These are phyloP conservation scores for Alternaria sp. DNA, from an alignment of 2,329 filamentous ascomycete genomes.

Conservation along the genomic window DNA sequence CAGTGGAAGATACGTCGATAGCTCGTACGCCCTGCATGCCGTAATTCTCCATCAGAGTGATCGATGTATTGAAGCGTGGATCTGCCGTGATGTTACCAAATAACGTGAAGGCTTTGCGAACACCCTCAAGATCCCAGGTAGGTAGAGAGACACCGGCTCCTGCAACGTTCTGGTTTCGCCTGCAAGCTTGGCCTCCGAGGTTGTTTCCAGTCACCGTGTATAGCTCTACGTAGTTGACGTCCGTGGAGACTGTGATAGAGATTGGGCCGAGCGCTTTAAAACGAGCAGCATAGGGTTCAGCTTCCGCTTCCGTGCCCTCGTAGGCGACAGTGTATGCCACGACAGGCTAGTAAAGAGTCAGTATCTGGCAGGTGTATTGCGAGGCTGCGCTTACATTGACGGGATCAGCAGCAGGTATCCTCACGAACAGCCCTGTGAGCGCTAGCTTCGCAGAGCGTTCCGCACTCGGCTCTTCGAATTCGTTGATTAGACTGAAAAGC, in stretches of 20 bases:
- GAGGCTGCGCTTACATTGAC: constrained; percentile 13
- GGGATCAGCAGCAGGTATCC: constrained; percentile 20
- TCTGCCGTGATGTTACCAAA: constrained; percentile 27
- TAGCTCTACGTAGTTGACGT: constrained; percentile 22
- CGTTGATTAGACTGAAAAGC: constrained; percentile 42
- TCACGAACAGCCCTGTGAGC: constrained; percentile 14
- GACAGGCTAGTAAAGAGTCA: constrained; percentile 12
- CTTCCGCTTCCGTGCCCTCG: constrained; percentile 22
- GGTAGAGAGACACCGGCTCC: constrained; percentile 25
- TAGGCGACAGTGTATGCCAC: constrained; percentile 25
- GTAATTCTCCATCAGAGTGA: constrained; percentile 29
- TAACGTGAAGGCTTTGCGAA: constrained; percentile 22
- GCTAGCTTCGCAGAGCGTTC: constrained; percentile 15
- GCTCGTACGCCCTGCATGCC: constrained; percentile 24
- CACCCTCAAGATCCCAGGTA: constrained; percentile 19
- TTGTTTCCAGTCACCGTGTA: constrained; percentile 25
- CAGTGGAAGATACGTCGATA: constrained; percentile 13
- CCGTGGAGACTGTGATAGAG: neutral
- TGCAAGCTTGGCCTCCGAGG: constrained; percentile 17
- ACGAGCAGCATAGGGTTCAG: constrained; percentile 17
- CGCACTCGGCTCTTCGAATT: constrained; percentile 5
- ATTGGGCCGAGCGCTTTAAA: constrained; percentile 25
- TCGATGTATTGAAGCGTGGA: constrained; percentile 23
- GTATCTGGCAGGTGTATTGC: neutral
- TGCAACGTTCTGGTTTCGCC: constrained; percentile 15